Percentiles rank a stretch among this genome's conserved stretches.
Evolutionary conservation across 2,329 filamentous ascomycete genomes (phyloP).

Genomic region (Grosmannia serpens): DNA sequence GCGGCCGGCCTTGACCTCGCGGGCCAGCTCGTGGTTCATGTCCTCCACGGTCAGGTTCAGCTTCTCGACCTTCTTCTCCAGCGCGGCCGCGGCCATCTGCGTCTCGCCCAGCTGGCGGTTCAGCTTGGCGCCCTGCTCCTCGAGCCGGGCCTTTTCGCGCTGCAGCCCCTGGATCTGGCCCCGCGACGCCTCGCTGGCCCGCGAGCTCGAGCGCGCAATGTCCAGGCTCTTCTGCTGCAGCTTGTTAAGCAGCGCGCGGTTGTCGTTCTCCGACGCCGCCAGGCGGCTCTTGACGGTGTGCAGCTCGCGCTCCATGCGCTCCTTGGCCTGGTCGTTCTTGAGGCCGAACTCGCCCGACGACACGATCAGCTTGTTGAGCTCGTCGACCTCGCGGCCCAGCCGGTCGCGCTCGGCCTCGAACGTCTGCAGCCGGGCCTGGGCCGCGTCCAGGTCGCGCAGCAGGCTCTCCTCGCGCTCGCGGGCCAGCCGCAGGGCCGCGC

Average conservation of each 20-base stretch:
- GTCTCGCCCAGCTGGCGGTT: conserved; percentile 77
- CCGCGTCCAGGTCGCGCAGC: conserved; percentile 68
- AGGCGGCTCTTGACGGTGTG: conserved; percentile 84
- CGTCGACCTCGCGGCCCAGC: conserved; percentile 69
- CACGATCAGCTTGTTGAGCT: conserved; percentile 74
- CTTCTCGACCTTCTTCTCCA: conserved; percentile 94
- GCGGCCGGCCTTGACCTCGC: conserved; percentile 80
- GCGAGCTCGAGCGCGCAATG: conserved; percentile 80
- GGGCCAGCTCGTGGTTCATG: conserved; percentile 78
- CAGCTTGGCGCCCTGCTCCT: conserved; percentile 72
- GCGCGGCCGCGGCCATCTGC: conserved; percentile 67
- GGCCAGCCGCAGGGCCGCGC: conserved; percentile 64
- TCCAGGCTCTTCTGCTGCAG: conserved; percentile 95
- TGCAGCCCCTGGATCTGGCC: conserved; percentile 66
- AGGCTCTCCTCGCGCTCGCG: conserved; percentile 70
- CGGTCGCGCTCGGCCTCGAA: conserved; percentile 69
- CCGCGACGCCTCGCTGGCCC: conserved; percentile 72
- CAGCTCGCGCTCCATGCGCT: conserved; percentile 81
- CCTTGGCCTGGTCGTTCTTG: conserved; percentile 87
- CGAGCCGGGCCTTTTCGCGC: conserved; percentile 68
- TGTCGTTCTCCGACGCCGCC: conserved; percentile 90
- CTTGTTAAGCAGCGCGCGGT: conserved; percentile 89
- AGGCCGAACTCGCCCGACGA: conserved; percentile 83
- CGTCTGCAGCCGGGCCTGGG: conserved; percentile 63
- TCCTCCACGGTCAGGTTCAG: conserved; percentile 80